phyloP scores from a whole-genome alignment of 257 asterid species.

The Penstemon barbatus region DNA sequence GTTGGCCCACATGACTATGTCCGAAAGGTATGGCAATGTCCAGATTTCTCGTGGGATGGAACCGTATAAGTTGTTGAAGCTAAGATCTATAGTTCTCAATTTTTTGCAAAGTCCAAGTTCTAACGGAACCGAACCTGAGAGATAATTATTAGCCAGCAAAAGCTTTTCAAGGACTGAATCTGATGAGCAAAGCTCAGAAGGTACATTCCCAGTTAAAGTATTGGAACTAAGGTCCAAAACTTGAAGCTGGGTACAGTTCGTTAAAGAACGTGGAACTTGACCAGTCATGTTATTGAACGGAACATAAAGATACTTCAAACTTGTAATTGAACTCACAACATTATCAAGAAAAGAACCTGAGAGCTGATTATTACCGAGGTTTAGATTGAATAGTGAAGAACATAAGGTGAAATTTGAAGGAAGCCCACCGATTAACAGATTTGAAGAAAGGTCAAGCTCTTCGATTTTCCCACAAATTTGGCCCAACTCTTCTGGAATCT shows the following conservation, averaged over 20 bases:
- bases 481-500: conserved; percentile 66
- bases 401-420: conserved; percentile 57
- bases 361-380: conserved; percentile 70
- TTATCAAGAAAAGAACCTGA: conserved; percentile 66
- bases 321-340: conserved; percentile 64
- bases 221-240: conserved; percentile 86
- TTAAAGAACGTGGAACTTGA: conserved; percentile 57
- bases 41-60: conserved; percentile 70
- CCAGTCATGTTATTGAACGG: conserved; percentile 79
- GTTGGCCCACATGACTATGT: conserved; percentile 88
- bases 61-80: conserved; percentile 69
- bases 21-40: conserved; percentile 66
- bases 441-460: conserved; percentile 80
- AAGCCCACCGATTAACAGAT: conserved; percentile 61
- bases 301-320: conserved; percentile 49
- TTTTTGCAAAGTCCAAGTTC: conserved; percentile 62
- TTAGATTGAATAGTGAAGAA: conserved; percentile 56
- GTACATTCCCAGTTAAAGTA: conserved; percentile 61
- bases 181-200: conserved; percentile 60
- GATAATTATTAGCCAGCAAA: conserved; percentile 60
- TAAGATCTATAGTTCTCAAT: conserved; percentile 66
- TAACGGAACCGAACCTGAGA: conserved; percentile 65
- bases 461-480: conserved; percentile 48
- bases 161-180: conserved; percentile 55
- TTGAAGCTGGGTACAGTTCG: conserved; percentile 55